Percentiles rank a stretch among this genome's conserved stretches.
Evolutionary conservation across 805 yeast species (phyloP).

Genomic region (Candida coquimbonensis): DNA sequence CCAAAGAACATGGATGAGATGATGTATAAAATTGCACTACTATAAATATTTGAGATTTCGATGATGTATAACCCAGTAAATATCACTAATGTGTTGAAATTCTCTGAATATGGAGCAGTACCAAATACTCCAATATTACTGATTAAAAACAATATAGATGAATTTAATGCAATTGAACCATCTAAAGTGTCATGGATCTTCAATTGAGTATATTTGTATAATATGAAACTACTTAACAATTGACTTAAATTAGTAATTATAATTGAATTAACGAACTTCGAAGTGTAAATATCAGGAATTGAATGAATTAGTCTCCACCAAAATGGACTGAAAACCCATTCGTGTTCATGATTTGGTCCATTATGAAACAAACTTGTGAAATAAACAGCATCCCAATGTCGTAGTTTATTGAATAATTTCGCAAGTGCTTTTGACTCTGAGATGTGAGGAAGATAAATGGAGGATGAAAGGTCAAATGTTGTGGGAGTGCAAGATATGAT

Average conservation of each 20-base stretch:
- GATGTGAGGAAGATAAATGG: background rate
- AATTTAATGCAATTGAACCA: conserved; percentile 24
- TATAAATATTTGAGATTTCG: conserved; percentile 14
- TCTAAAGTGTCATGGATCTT: conserved; percentile 21
- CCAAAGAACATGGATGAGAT: conserved; percentile 36
- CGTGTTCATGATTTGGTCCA: conserved; percentile 67
- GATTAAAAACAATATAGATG: conserved; percentile 44
- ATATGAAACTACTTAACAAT: conserved; percentile 37
- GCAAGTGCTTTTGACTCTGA: background rate
- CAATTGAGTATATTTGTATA: conserved; percentile 42
- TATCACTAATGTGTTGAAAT: conserved; percentile 54
- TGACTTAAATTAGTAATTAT: conserved; percentile 48
- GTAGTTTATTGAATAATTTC: conserved; percentile 34
- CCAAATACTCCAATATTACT: conserved; percentile 80
- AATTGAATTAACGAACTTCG: conserved; percentile 40
- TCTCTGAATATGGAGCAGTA: conserved; percentile 70
- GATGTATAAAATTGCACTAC: no score
- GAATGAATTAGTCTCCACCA: conserved; percentile 56
- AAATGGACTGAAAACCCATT: conserved; percentile 76
- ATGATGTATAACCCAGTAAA: conserved; percentile 48
- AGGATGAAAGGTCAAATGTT: conserved; percentile 6
- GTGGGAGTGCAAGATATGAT: conserved; percentile 1
- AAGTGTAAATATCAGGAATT: conserved; percentile 6
- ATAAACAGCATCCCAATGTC: conserved; percentile 85
- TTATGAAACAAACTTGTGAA: conserved; percentile 50